Conservation (phyloP, 2,329 filamentous ascomycete genomes). For the Trichoderma sp. region DNA sequence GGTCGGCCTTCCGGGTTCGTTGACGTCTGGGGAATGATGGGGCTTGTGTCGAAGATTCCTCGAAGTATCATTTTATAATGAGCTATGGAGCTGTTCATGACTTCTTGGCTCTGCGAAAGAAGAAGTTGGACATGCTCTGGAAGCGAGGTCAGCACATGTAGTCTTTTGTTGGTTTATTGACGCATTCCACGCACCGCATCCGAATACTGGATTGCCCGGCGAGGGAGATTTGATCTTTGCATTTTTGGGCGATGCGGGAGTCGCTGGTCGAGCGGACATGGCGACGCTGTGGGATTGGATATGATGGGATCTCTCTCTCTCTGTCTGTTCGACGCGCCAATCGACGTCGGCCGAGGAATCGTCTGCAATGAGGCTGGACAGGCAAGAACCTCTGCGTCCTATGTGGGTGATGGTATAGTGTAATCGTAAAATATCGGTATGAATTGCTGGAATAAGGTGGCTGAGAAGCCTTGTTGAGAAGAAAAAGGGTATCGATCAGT, state of each 20-base stretch:
- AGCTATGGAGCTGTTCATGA: constrained; percentile 68
- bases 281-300: constrained; percentile 1
- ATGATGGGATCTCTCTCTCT: neutral
- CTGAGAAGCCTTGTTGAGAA: neutral
- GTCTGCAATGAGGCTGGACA: neutral
- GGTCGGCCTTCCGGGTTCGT: constrained; percentile 60
- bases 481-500: neutral
- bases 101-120: constrained; percentile 63
- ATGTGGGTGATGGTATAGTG: neutral
- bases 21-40: constrained; percentile 67
- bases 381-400: neutral
- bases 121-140: constrained; percentile 74
- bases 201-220: constrained; percentile 63
- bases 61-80: constrained; percentile 74
- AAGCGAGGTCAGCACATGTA: constrained; percentile 33
- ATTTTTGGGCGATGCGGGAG: constrained; percentile 59
- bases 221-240: constrained; percentile 63
- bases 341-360: neutral
- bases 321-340: constrained; percentile 10
- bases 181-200: constrained; percentile 58
- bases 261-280: constrained; percentile 55
- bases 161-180: constrained; percentile 13
- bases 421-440: neutral
- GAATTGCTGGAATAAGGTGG: neutral
- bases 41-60: constrained; percentile 69